A percentile compares a stretch with the other conserved stretches of the same genome.
Evolutionary conservation across 2,329 filamentous ascomycete genomes (phyloP).

Genomic region (Epichloe baconii): DNA sequence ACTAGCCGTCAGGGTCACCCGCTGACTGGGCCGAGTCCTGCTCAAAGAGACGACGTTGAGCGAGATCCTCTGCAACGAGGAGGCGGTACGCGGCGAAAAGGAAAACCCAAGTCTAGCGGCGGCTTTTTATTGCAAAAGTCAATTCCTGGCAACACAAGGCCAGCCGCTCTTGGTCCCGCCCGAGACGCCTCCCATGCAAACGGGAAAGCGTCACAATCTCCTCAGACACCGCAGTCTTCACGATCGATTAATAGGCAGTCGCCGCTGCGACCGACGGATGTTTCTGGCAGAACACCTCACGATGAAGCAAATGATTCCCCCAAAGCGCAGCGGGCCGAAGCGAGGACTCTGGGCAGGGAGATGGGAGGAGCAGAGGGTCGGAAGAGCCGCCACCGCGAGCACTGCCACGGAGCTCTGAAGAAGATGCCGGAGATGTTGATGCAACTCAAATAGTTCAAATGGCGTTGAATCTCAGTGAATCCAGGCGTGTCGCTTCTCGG

Average conservation of each 20-base stretch:
- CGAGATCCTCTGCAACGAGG: conserved; percentile 7
- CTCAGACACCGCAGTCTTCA: not conserved
- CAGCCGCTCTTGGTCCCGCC: conserved; percentile 17
- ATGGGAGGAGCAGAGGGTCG: not conserved
- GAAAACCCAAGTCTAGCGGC: conserved; percentile 33
- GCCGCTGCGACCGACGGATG: not conserved
- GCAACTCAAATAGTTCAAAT: conserved; percentile 86
- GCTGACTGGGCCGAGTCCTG: conserved; percentile 4
- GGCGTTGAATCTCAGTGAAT: conserved; percentile 79
- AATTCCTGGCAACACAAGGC: conserved; percentile 20
- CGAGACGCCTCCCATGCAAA: conserved; percentile 12
- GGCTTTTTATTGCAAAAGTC: conserved; percentile 41
- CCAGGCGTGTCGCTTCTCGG: conserved; percentile 50
- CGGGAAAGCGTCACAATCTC: conserved; percentile 8
- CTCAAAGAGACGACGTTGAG: not conserved
- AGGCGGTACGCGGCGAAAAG: conserved; percentile 17
- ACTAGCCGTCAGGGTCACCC: conserved; percentile 4
- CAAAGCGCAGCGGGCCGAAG: not conserved
- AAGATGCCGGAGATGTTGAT: conserved; percentile 48
- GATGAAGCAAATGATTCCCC: not conserved
- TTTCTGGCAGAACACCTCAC: not conserved
- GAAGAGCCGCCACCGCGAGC: not conserved
- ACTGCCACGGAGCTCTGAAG: not conserved
- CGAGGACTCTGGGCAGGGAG: not conserved
- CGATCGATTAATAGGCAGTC: not conserved